Evolutionary conservation across 1,139 yeast species (phyloP), one percentile per base, ranked within the genome.

Genomic region (Candida sojae): DNA sequence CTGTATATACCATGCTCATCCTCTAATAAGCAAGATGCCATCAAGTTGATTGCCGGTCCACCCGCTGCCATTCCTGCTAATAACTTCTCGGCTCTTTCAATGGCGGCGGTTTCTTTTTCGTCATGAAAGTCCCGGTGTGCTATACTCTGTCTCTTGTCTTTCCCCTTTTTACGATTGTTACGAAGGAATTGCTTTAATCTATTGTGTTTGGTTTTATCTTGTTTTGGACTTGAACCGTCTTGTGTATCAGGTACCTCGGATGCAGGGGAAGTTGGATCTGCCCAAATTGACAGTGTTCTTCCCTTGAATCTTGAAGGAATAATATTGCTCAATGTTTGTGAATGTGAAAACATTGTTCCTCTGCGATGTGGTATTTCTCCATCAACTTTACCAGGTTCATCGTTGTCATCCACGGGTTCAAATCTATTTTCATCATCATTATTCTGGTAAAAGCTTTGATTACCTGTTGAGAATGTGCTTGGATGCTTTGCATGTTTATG

Each of bases 1-100:
- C 96, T 79, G 45, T 84, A 80, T 29, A 82, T 79, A 6, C 89
- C 91, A 54, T 80, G 81, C 52, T 89, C 97, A 63, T 91, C 97
- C 47, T 83, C 80, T 44, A 85, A 73, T 51, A 93, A 82, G 46
- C 86, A 79, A 1, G 96, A 82, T 1, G 95, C 92, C 12, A 91
- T 74, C 47, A 91, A 75, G 50, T 88, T 71, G 0, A 90, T 86
- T 4, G 93, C 88, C 0, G 97, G 96, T 5, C 86, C 77, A n/a
- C 89, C 96, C 6, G 89, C 73, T 1, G 81, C 58, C 51, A 91
- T 71, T 40, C 89, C 80, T 17, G 82, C 80, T 5, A 91, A 71
- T 48, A 90, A 71, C 48, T 76, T 81, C 10, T 84, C 80, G 0
- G 95, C 90, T 54, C 88, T 73, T 50, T 74, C 69, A 8, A 73